Evolutionary conservation across 2,329 filamentous ascomycete species (phyloP).

Genomic region (Colletotrichum euphorbiae): DNA sequence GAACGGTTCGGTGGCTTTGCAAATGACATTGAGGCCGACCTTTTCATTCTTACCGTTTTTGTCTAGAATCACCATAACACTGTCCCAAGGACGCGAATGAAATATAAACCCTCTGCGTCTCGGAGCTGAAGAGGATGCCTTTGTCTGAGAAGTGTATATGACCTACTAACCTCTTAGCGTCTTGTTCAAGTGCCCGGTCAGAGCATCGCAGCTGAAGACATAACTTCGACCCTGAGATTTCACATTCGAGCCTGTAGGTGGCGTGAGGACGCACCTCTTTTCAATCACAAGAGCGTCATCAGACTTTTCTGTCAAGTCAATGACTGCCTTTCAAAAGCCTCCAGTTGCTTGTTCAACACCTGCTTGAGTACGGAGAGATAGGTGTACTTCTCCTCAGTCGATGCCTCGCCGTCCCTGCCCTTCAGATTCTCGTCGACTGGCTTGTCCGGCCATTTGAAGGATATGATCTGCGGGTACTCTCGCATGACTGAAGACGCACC

Average conservation of each 20-base stretch:
- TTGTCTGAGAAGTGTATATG: not conserved
- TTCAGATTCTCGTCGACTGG: not conserved
- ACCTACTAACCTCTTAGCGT: not conserved
- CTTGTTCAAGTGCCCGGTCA: not conserved
- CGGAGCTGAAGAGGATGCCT: not conserved
- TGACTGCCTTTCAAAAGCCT: slow-evolving; percentile 4
- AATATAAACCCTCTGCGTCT: not conserved
- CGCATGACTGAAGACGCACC: slow-evolving; percentile 5
- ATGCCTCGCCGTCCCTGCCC: not conserved
- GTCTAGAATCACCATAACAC: not conserved
- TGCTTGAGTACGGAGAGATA: not conserved
- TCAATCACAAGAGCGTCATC: not conserved
- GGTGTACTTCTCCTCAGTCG: not conserved
- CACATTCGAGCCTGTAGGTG: fast-evolving
- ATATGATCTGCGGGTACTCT: slow-evolving; percentile 23
- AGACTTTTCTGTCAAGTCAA: not conserved
- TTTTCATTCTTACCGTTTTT: not conserved
- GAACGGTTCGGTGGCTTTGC: not conserved
- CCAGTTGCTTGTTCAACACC: not conserved
- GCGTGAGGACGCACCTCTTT: not conserved
- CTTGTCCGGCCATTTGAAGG: slow-evolving; percentile 15
- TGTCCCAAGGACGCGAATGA: not conserved
- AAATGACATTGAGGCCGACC: not conserved
- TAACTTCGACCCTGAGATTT: not conserved
- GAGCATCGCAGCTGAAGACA: not conserved